A percentile compares a stretch with the other conserved stretches of the same genome.
Evolutionary conservation across 2,329 filamentous ascomycete genomes (phyloP).

Genomic region (Pseudocercospora fijiensis): DNA sequence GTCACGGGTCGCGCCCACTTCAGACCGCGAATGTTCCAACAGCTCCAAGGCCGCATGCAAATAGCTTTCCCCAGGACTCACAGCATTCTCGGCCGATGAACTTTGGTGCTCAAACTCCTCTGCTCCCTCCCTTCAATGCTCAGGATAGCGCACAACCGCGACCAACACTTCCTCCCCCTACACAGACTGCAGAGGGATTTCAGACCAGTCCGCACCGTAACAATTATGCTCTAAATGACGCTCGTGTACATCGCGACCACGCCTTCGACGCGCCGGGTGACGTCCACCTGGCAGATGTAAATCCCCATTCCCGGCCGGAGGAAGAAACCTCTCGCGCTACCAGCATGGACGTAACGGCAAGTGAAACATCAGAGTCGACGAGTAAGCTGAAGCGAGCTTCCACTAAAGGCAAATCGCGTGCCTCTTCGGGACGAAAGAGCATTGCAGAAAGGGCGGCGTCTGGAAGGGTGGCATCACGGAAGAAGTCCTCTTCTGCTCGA

Average conservation of each 20-base stretch:
- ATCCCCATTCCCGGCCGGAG: slow-evolving; percentile 45
- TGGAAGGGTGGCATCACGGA: slow-evolving; percentile 34
- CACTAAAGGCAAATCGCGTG: slow-evolving; percentile 50
- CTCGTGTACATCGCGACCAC: neutral
- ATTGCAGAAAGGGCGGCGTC: slow-evolving; percentile 39
- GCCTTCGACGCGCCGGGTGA: slow-evolving; percentile 1
- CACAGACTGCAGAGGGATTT: slow-evolving; percentile 24
- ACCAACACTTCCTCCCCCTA: slow-evolving; percentile 28
- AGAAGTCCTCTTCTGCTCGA: slow-evolving; percentile 36
- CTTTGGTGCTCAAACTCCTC: slow-evolving; percentile 15
- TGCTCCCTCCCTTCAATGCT: slow-evolving; percentile 34
- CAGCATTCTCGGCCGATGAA: slow-evolving; percentile 29
- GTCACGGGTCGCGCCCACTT: neutral
- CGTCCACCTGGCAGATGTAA: slow-evolving; percentile 25
- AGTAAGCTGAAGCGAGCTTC: slow-evolving; percentile 39
- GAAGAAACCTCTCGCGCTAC: slow-evolving; percentile 30
- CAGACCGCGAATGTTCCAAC: slow-evolving; percentile 5
- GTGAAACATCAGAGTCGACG: slow-evolving; percentile 27
- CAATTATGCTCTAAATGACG: slow-evolving; percentile 1
- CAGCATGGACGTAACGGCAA: slow-evolving; percentile 30
- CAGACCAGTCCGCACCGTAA: slow-evolving; percentile 17
- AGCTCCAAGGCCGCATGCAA: slow-evolving; percentile 33
- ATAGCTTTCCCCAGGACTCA: slow-evolving; percentile 34
- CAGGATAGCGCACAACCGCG: slow-evolving; percentile 19
- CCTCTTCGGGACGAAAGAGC: slow-evolving; percentile 39